Evolutionary conservation across 345 rosid genomes (phyloP), one percentile per base, ranked within the genome.

Genomic region (Eucalyptus cloeziana): DNA sequence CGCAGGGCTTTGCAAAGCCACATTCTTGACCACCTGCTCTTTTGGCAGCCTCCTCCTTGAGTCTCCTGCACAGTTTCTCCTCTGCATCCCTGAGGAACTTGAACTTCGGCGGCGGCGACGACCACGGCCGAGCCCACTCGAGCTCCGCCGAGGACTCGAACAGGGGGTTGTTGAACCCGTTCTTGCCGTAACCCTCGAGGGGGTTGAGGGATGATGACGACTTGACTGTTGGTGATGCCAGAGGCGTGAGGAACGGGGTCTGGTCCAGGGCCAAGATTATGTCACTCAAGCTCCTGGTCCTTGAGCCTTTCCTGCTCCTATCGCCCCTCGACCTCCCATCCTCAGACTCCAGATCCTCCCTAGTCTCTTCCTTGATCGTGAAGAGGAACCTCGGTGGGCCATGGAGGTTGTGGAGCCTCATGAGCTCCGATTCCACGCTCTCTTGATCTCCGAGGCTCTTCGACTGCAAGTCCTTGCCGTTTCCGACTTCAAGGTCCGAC

Each of bases 11-110:
- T 90, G 69, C 31, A 81, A 58, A 52, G 91, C 86, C 89, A 47
- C 92, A 91, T 88, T 86, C 92, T 88, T 90, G 90, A 89, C 83
- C 86, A 85, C 69, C 83, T 62, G 50, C 91, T 88, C 88, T 92
- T 67, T 89, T 91, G 88, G 90, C 94, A 49, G 95, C 93, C 90
- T 96, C 98, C 86, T 95, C 96, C 87, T 90, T 90, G 90, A 97
- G n/a, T 92, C 90, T 95, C 91, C 90, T 94, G 25, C 92, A 89
- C 76, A 97, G 89, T 88, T 98, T 97, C 92, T 96, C 99, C 91
- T 98, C 99, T 15, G 99, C 99, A 87, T 96, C 98, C 88, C 99
- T 95, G 91, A 98, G 88, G 93, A 98, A 98, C 99, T 98, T 97
- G 92, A 98, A 94, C 71, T 93, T 98, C 11, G 99, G 99, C 51